phyloP scores from a whole-genome alignment of 306 rosid genomes.

The Mimosa bimucronata region DNA sequence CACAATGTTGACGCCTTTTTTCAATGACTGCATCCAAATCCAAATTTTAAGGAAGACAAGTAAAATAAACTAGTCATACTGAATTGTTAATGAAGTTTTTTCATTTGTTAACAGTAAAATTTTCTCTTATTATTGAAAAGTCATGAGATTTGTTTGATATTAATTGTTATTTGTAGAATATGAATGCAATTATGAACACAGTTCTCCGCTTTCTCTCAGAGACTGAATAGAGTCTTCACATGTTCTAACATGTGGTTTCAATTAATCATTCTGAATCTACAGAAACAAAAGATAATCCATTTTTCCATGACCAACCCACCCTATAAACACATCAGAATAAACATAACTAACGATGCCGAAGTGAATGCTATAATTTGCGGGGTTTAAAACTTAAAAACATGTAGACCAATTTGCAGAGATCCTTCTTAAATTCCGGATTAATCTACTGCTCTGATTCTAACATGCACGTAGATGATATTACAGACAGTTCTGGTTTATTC shows the following conservation, averaged over 20 bases:
- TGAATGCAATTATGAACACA: too few relatives aligned
- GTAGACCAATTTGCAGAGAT: background rate
- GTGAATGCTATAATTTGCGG: background rate
- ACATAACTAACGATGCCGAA: background rate
- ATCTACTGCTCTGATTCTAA: background rate
- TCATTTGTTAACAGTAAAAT: too few relatives aligned
- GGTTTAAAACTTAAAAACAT: background rate
- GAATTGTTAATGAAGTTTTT: too few relatives aligned
- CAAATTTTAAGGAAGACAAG: too few relatives aligned
- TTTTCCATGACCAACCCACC: too few relatives aligned
- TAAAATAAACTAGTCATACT: too few relatives aligned
- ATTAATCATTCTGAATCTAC: background rate
- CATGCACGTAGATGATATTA: background rate
- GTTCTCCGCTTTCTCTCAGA: background rate
- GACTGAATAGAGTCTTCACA: background rate
- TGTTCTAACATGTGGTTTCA: background rate
- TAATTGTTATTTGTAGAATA: too few relatives aligned
- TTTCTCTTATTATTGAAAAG: too few relatives aligned
- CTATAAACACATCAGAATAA: too few relatives aligned
- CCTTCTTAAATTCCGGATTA: background rate
- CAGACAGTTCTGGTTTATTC: background rate
- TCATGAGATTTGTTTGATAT: too few relatives aligned
- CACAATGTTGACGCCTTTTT: too few relatives aligned
- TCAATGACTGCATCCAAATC: too few relatives aligned
- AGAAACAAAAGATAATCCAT: background rate